Base-by-base conservation (phyloP, 371 early-diverging fungal genomes). In the Mucor lusitanicus region DNA sequence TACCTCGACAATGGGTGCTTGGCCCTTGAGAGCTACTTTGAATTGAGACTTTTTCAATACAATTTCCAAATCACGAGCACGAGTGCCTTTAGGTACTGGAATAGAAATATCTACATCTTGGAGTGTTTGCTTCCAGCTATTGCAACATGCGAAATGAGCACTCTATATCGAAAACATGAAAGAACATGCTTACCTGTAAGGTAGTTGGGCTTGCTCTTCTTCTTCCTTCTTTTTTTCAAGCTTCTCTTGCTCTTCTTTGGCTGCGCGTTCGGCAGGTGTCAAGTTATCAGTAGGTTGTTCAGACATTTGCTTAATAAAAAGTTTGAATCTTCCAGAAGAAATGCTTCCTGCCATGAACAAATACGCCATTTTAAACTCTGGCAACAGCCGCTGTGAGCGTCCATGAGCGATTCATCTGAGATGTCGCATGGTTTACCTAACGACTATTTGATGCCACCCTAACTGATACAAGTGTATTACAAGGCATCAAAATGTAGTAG, bases 91-190 rank as follows among this genome's bases (percentile, higher is more conserved):
- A 11, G 93, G 91, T 12, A 97, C 86, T 5, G 90, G 80, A n/a
- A 94, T 76, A 0, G 85, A 78, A 6, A 97, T 63, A 66, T 92
- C 93, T 0, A 97, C 93, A 40, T 97, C 96, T 66, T 83, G 84
- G 62, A 97, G 81, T 1, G 94, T 94, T 77, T 97, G 97, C 59
- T 80, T 87, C 96, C 96, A 95, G 48, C 79, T 82, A 81, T 33
- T 25, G 9, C 15, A 23, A 21, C 23, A 28, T 35, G 35, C 32
- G 17, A 9, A 3, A 3, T 39, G 25, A 17, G n/a, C n/a, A 17
- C 59, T 7, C 21, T 32, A 57, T 15, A 62, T 56, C n/a, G 28
- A 17, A 62, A 15, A 21, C 3, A 21, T 40, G 6, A 44, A 17
- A 13, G 6, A 9, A 6, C 33, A 1, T 21, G 61, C 71, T 61